Base-by-base conservation (phyloP, 1,284 basidiomycete species). In the Melanopsichium pennsylvanicum region DNA sequence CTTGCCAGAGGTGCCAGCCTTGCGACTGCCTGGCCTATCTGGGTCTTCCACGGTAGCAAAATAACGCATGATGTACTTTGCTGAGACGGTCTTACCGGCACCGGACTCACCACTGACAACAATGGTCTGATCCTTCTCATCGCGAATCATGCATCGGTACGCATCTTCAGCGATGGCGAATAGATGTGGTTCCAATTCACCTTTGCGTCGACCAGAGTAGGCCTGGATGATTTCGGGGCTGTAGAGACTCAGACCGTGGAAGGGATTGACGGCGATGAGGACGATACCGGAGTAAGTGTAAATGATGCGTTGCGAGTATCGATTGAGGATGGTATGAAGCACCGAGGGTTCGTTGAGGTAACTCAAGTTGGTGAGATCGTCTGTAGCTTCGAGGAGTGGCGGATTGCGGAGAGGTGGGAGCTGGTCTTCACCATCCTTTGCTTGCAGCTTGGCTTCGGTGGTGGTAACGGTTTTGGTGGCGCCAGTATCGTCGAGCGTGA, bases 151-250 rank as follows among this genome's bases (percentile, higher is more conserved):
- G 59, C 92, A 92, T 34, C 94, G 93, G 82, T 98, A 93, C 61
- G 96, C 96, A 84, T 98, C 96, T 82, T 99, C 96, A 12, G 96
- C 96, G 74, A 99, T 98, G 22, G 96, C 96, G 82, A 98, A 98
- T 66, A 99, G 82, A 84, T 99, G 96, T 0, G 96, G 96, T 79
- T 98, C 96, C 25, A 97, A 86, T 70, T 98, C 96, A 36, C 94
- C 95, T 82, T 93, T 90, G 77, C 88, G 87, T 54, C 92, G 85
- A 36, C 93, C 94, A 57, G 90, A 91, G 82, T 99, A 99, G 16
- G 93, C 92, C 83, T 98, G 94, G 35, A 99, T 95, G 79, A 97
- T 93, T 78, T 97, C 93, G 13, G 92, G 91, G 13, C 91, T 92
- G 85, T 99, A 84, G 26, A 83, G 78, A 29, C 81, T 82, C 33